Evolutionary conservation across 805 yeast species (phyloP), one percentile per base, ranked within the genome.

Genomic region (Monosporozyma yasuniensis): DNA sequence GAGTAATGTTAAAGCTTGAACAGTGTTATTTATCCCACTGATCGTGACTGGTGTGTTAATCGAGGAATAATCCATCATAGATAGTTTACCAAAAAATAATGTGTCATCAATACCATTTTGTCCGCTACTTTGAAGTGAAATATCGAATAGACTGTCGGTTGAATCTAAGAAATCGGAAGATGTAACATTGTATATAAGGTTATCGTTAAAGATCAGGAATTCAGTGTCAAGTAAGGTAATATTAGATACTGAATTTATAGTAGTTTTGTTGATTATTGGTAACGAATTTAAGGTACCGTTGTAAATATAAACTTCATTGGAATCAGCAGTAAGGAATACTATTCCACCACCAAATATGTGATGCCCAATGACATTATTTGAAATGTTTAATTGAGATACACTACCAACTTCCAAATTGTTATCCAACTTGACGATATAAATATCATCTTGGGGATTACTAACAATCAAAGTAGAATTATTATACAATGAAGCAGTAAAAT

Each of bases 381-480:
- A 52, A 14, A 47, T 52, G 3, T 38, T 50, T 1, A 57, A 22
- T 16, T 49, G 46, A 8, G 49, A 50, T 1, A 53, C 27, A 1
- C 55, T 42, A 7, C 52, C n/a, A 4, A 61, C 47, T 7, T 55
- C 52, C 7, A 60, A 53, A 39, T 61, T 55, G 1, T 57, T 49
- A 19, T 55, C 55, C 4, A 73, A 50, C 3, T 61, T 54, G 3
- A 72, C 48, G 2, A 60, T 62, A 2, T 74, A 56, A 27, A 79
- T 70, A 19, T 68, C 68, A 37, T 75, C 72, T 41, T 65, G 59
- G 0, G 56, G 47, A 18, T 72, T 72, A 47, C 87, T 88, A 4
- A 78, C 76, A 47, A 82, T 56, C 5, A 83, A 67, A 5, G 67
- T 61, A 2, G 80, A 75, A 49, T 70, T 61, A 3, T 63, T 54